These are phyloP conservation scores for Helotiales sp. DNA, from an alignment of 2,329 filamentous ascomycete genomes.

Conservation along the genomic window DNA sequence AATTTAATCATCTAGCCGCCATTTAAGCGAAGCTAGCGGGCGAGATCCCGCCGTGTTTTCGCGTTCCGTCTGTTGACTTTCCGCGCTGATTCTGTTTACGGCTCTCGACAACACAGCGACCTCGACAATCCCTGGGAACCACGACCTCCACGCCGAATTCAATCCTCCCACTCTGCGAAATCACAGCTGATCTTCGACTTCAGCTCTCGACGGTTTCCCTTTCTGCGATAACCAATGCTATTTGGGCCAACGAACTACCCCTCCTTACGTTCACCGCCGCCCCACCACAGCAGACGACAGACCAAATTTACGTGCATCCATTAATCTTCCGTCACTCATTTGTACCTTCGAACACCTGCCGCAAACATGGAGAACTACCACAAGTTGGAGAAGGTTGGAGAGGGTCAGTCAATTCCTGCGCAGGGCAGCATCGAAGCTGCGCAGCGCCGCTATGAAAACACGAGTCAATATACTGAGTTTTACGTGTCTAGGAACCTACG, in stretches of 20 bases:
- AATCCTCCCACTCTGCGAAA: conserved; percentile 19
- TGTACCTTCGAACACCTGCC: conserved; percentile 21
- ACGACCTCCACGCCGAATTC: conserved; percentile 20
- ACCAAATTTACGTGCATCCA: conserved; percentile 38
- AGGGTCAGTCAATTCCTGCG: conserved; percentile 65
- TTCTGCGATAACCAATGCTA: conserved; percentile 30
- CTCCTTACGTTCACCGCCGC: conserved; percentile 41
- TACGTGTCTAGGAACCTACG: conserved; percentile 75
- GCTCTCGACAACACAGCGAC: conserved; percentile 26
- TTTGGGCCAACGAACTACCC: conserved; percentile 37
- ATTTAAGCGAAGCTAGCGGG: conserved; percentile 26
- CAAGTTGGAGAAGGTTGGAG: conserved; percentile 94
- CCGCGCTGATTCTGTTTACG: conserved; percentile 28
- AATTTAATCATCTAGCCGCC: background rate
- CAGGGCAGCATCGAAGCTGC: background rate
- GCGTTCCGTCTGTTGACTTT: conserved; percentile 29
- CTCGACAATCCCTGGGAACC: conserved; percentile 26
- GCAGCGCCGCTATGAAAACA: background rate
- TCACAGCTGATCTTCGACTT: conserved; percentile 9
- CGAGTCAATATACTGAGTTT: conserved; percentile 27
- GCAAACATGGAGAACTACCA: conserved; percentile 88
- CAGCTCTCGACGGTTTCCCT: conserved; percentile 13
- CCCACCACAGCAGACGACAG: conserved; percentile 37
- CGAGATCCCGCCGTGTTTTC: conserved; percentile 13
- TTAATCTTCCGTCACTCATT: conserved; percentile 41